Evolutionary conservation across 371 early-diverging fungal genomes (phyloP).

Genomic region (Dinochytrium kinnereticum): DNA sequence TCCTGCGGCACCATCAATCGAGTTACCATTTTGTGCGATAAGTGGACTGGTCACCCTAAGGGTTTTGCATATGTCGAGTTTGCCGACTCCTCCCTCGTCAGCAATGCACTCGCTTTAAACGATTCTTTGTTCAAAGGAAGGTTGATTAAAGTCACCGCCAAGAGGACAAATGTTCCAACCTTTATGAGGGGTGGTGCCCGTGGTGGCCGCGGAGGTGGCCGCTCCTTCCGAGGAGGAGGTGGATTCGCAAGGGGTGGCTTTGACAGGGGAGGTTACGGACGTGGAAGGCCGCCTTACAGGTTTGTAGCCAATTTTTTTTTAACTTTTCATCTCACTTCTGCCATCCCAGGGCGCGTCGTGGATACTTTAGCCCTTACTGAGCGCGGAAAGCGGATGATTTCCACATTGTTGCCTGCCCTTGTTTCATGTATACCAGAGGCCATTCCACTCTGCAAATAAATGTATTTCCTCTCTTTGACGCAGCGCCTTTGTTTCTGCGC

Average conservation of each 20-base stretch:
- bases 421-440: too few relatives aligned
- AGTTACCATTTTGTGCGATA: constrained; percentile 94
- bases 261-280: background rate
- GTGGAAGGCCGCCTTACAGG: constrained; percentile 4
- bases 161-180: constrained; percentile 96
- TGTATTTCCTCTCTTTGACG: too few relatives aligned
- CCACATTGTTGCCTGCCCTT: too few relatives aligned
- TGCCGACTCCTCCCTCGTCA: constrained; percentile 82
- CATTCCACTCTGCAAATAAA: too few relatives aligned
- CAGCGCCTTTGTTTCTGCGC: too few relatives aligned
- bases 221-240: constrained; percentile 32
- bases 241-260: constrained; percentile 38
- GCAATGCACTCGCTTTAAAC: constrained; percentile 85
- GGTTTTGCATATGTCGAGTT: constrained; percentile 77
- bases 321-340: background rate
- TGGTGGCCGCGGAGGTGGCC: constrained; percentile 48
- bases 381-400: too few relatives aligned
- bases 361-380: constrained; percentile 4
- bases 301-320: background rate
- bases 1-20: constrained; percentile 97
- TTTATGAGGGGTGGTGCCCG: constrained; percentile 77
- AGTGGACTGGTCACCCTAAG: constrained; percentile 95
- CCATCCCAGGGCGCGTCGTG: background rate
- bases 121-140: constrained; percentile 90
- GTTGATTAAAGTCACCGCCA: constrained; percentile 85